Evolutionary conservation across 495 filamentous ascomycete species (phyloP).

Genomic region (Penicillium cataractarum): DNA sequence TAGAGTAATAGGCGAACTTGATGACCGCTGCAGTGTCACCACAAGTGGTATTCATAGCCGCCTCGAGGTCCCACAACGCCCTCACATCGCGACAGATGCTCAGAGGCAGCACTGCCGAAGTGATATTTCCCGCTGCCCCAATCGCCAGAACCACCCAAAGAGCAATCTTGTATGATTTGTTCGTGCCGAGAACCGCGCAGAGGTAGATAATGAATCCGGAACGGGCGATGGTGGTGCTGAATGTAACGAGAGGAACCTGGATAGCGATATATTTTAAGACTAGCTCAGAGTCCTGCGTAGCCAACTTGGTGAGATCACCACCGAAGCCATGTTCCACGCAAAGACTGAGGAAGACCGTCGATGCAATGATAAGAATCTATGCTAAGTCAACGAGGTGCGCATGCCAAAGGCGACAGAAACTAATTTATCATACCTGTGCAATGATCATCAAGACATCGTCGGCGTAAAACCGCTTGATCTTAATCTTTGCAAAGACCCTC

Average conservation of each 20-base stretch:
- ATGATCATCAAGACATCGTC: constrained; percentile 46
- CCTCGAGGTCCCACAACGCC: constrained; percentile 30
- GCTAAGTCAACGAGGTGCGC: not conserved
- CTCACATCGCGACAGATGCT: constrained; percentile 35
- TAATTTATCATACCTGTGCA: constrained; percentile 27
- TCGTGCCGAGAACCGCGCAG: constrained; percentile 33
- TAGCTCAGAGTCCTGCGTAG: constrained; percentile 11
- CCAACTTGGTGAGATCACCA: constrained; percentile 22
- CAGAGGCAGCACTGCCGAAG: constrained; percentile 34
- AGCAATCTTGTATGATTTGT: constrained; percentile 30
- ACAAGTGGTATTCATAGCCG: constrained; percentile 30
- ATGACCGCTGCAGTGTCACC: constrained; percentile 29
- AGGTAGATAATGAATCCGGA: constrained; percentile 40
- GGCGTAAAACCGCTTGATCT: constrained; percentile 36
- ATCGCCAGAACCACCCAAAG: constrained; percentile 33
- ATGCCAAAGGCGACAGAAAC: not conserved
- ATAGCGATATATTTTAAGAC: constrained; percentile 40
- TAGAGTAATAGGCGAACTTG: constrained; percentile 40
- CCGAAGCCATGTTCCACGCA: constrained; percentile 39
- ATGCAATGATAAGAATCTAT: constrained; percentile 32
- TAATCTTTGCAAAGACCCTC: constrained; percentile 40
- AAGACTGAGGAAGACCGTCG: constrained; percentile 31
- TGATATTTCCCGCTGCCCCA: constrained; percentile 36
- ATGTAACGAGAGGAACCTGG: constrained; percentile 36
- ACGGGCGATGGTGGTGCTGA: constrained; percentile 40